These are phyloP conservation scores for Urtica urens DNA, from an alignment of 306 rosid genomes.

Conservation along the genomic window DNA sequence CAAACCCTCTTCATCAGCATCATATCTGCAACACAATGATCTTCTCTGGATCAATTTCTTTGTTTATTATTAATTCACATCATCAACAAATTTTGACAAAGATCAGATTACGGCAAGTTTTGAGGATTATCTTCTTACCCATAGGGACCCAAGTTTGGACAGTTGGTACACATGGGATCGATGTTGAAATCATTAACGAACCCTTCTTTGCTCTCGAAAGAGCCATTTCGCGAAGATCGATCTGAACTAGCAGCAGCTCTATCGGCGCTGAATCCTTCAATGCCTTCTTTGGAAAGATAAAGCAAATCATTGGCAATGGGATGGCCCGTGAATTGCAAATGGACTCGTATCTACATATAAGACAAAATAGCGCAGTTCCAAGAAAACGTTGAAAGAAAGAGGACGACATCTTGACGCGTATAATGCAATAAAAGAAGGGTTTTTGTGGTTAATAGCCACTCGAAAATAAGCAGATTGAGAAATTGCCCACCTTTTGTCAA, in stretches of 20 bases:
- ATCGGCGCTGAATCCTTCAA: slow-evolving; percentile 42
- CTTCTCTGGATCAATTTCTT: background rate
- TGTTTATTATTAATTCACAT: no score
- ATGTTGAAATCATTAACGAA: slow-evolving; percentile 37
- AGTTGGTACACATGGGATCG: slow-evolving; percentile 85
- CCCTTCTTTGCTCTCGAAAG: slow-evolving; percentile 25
- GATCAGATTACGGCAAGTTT: background rate
- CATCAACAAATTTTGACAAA: background rate
- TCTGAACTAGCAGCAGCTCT: slow-evolving; percentile 35
- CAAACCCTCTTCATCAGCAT: slow-evolving; percentile 50
- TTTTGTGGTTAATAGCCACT: no score
- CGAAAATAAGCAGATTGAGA: no score
- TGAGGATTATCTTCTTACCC: slow-evolving; percentile 40
- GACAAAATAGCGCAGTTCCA: no score
- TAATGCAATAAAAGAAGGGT: no score
- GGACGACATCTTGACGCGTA: no score
- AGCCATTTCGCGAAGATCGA: slow-evolving; percentile 27
- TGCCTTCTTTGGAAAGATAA: slow-evolving; percentile 43
- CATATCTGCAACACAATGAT: slow-evolving; percentile 38
- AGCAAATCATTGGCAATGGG: slow-evolving; percentile 80
- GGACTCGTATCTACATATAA: slow-evolving; percentile 70
- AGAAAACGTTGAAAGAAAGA: no score
- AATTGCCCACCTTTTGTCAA: no score
- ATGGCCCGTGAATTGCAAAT: slow-evolving; percentile 62
- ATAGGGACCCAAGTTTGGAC: slow-evolving; percentile 74